Percentiles rank a stretch among this genome's conserved stretches.
These are phyloP conservation scores for Toxicodendron radicans DNA, from an alignment of 345 rosid species.

Conservation along the genomic window DNA sequence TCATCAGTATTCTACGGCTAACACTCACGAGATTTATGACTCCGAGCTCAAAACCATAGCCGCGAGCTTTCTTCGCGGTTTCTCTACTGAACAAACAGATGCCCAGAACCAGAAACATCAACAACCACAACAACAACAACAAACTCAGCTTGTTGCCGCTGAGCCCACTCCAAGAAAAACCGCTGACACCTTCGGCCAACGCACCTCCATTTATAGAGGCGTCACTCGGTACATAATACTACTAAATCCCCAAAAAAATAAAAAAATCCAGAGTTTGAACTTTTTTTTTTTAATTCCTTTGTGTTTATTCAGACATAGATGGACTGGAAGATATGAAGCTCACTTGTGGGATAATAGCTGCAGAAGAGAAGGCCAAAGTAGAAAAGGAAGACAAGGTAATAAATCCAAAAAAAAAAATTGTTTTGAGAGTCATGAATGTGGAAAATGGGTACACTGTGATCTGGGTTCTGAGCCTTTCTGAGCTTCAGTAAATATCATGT, in stretches of 20 bases:
- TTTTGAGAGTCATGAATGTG: conserved; percentile 3
- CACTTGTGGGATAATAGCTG: conserved; percentile 95
- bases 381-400: conserved; percentile 93
- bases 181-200: conserved; percentile 78
- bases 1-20: conserved; percentile 33
- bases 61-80: conserved; percentile 70
- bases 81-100: conserved; percentile 30
- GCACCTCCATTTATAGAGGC: conserved; percentile 87
- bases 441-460: conserved; percentile 15
- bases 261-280: too few species aligned
- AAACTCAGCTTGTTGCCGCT: conserved; percentile 12
- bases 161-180: conserved; percentile 50
- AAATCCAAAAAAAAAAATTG: not conserved
- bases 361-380: conserved; percentile 89
- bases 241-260: not conserved
- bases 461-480: conserved; percentile 4
- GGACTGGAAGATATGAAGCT: conserved; percentile 96
- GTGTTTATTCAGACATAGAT: conserved; percentile 61
- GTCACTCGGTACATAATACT: conserved; percentile 62
- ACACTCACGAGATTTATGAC: conserved; percentile 46
- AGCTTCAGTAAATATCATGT: not conserved
- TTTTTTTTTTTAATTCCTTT: not conserved
- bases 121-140: conserved; percentile 27
- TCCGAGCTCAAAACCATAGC: conserved; percentile 79
- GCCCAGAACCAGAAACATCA: conserved; percentile 25